phyloP scores from a whole-genome alignment of 225 moss, liverwort and hornwort genomes.

The Ulota crispa region DNA sequence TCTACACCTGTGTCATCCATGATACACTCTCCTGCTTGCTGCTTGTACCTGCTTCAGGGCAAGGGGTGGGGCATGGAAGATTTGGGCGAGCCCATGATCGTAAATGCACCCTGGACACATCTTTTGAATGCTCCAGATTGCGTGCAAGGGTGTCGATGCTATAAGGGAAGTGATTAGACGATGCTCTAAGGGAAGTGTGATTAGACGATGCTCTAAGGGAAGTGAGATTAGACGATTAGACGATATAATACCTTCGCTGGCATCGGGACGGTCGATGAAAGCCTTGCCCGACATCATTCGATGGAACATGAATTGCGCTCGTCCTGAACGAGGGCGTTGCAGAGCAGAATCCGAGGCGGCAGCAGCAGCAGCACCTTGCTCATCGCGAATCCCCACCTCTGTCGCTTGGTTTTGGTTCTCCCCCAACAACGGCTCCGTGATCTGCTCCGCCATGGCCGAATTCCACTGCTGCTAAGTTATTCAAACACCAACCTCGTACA shows the following conservation, averaged over 20 bases:
- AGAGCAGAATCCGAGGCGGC: not conserved
- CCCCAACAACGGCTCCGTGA: constrained; percentile 30
- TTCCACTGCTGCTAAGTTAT: not conserved
- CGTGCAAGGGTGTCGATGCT: too few species aligned
- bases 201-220: not conserved
- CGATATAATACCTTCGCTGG: constrained; percentile 37
- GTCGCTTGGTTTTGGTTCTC: not conserved
- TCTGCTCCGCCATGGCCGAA: constrained; percentile 37
- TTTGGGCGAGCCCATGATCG: too few species aligned
- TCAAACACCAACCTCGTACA: not conserved
- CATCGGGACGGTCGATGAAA: constrained; percentile 30
- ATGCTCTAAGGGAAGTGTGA: not conserved
- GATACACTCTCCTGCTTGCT: too few species aligned
- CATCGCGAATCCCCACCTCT: not conserved
- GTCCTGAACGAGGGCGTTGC: not conserved
- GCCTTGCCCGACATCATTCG: constrained; percentile 35
- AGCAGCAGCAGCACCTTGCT: too few species aligned
- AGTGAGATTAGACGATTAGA: not conserved
- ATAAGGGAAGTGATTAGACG: not conserved
- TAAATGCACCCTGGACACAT: too few species aligned
- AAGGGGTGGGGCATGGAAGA: too few species aligned
- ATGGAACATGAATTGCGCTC: constrained; percentile 45
- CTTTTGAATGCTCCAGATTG: too few species aligned
- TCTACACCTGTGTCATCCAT: too few species aligned
- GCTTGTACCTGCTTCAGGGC: not conserved